Evolutionary conservation across 2,329 filamentous ascomycete genomes (phyloP), one percentile per base, ranked within the genome.

Genomic region (Dactylellina cionopaga): DNA sequence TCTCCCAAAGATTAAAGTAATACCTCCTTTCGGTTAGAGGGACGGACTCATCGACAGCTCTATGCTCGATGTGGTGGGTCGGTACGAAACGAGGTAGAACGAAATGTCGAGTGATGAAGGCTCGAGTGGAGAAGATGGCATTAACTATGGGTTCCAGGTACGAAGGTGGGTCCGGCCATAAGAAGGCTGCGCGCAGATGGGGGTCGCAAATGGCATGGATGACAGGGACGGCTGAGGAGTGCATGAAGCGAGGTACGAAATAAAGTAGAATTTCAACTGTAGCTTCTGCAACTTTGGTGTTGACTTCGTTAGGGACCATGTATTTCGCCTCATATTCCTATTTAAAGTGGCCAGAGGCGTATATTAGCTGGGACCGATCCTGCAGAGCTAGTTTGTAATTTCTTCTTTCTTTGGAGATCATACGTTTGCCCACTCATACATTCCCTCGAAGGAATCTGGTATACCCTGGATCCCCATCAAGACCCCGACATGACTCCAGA

Each of bases 401-500:
- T n/a, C n/a, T n/a, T n/a, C n/a, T n/a, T n/a, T n/a, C n/a, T n/a
- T n/a, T n/a, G 19, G n/a, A 5, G n/a, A 5, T n/a, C 25, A 19
- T 47, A 65, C 60, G 1, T 85, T 81, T 2, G 84, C 78, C 81
- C 84, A 88, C 2, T 85, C 80, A 17, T 86, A 76, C 0, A 85
- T 84, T 75, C 86, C 83, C 3, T 78, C 77, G 75, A 83, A 86
- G 0, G 81, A 82, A 0, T 75, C 76, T 0, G 82, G 82, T n/a
- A 87, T 79, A 0, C 74, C 77, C 1, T 80, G 79, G 49, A 92
- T 90, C 0, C 83, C 84, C 86, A 92, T 89, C 56, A 86, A 85
- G 75, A 92, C 88, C 11, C 90, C 90, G 13, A 91, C 80, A 56
- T 83, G 83, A 79, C 90, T 90, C 90, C 89, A 92, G 76, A 90